A percentile compares a stretch with the other conserved stretches of the same genome.
These are phyloP conservation scores for Spathaspora girioi DNA, from an alignment of 805 yeast genomes.

Conservation along the genomic window DNA sequence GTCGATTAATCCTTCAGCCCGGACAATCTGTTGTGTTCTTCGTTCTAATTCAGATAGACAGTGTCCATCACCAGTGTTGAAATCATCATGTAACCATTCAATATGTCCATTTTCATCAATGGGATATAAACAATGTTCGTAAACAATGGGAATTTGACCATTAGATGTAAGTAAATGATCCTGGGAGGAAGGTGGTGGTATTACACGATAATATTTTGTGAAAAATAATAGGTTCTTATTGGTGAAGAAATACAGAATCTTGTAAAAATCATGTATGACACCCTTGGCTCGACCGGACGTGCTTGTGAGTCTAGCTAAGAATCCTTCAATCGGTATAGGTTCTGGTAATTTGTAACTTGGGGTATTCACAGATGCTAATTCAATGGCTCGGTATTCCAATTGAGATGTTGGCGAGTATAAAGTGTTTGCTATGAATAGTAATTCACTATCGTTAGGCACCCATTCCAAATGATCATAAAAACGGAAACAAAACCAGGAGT, in stretches of 20 bases:
- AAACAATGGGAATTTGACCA: slow-evolving; percentile 29
- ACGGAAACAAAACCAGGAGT: slow-evolving; percentile 52
- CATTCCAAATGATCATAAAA: slow-evolving; percentile 71
- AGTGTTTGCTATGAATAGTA: slow-evolving; percentile 25
- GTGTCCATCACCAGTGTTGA: slow-evolving; percentile 45
- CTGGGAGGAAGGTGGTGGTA: slow-evolving; percentile 56
- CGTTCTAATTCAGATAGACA: slow-evolving; percentile 70
- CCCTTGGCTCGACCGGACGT: slow-evolving; percentile 41
- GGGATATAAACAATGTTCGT: slow-evolving; percentile 52
- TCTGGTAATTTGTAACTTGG: slow-evolving; percentile 29
- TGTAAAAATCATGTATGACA: slow-evolving; percentile 40
- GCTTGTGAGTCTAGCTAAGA: slow-evolving; percentile 54
- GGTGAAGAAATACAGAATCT: slow-evolving; percentile 61
- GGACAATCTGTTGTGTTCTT: slow-evolving; percentile 49
- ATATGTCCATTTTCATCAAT: slow-evolving; percentile 50
- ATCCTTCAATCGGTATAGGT: slow-evolving; percentile 83
- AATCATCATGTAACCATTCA: slow-evolving; percentile 57
- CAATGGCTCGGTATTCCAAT: slow-evolving; percentile 58
- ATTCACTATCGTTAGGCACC: slow-evolving; percentile 25
- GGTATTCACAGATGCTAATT: slow-evolving; percentile 32
- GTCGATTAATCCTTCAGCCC: slow-evolving; percentile 62
- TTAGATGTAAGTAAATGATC: slow-evolving; percentile 11
- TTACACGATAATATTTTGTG: slow-evolving; percentile 49
- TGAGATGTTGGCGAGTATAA: slow-evolving; percentile 34
- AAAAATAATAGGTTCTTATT: slow-evolving; percentile 59